These are phyloP conservation scores for Blastobotrys robertii DNA, from an alignment of 805 yeast species.

Conservation along the genomic window DNA sequence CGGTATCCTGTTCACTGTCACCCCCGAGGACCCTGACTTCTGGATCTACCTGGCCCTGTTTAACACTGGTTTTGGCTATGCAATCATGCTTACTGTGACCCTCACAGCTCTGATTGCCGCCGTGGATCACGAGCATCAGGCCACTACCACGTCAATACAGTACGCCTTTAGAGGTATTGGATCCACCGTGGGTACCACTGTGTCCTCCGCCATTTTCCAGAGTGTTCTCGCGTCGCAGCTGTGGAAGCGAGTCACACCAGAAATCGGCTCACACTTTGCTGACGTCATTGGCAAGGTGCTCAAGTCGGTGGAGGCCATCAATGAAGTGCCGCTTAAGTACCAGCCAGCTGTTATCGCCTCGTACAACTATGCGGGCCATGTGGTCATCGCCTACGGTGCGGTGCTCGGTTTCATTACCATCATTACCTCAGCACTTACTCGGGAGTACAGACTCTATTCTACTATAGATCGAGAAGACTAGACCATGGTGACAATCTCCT, in stretches of 20 bases:
- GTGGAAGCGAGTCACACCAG: slow-evolving; percentile 21
- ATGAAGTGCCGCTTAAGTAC: slow-evolving; percentile 37
- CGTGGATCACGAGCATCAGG: slow-evolving; percentile 60
- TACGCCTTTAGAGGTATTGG: slow-evolving; percentile 84
- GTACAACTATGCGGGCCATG: slow-evolving; percentile 40
- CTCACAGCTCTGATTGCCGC: slow-evolving; percentile 68
- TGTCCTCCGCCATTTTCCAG: slow-evolving; percentile 60
- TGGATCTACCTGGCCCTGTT: slow-evolving; percentile 37
- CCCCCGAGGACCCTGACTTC: slow-evolving; percentile 17
- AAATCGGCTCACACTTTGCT: slow-evolving; percentile 10
- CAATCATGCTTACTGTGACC: slow-evolving; percentile 60
- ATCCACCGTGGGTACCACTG: slow-evolving; percentile 70
- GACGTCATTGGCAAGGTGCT: slow-evolving; percentile 34
- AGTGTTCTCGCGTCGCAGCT: slow-evolving; percentile 31
- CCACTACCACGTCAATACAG: slow-evolving; percentile 81
- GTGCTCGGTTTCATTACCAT: slow-evolving; percentile 35
- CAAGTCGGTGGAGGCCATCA: slow-evolving; percentile 42
- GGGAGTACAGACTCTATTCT: slow-evolving; percentile 47
- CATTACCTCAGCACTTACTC: slow-evolving; percentile 36
- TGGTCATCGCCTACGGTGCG: slow-evolving; percentile 39
- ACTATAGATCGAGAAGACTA: slow-evolving; percentile 23
- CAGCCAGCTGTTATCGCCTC: slow-evolving; percentile 33
- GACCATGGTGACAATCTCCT: slow-evolving; percentile 84
- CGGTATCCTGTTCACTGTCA: slow-evolving; percentile 24
- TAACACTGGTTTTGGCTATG: slow-evolving; percentile 55